Evolutionary conservation across 208 protist genomes (phyloP).

Genomic region (Trypanosomatidae sp.): DNA sequence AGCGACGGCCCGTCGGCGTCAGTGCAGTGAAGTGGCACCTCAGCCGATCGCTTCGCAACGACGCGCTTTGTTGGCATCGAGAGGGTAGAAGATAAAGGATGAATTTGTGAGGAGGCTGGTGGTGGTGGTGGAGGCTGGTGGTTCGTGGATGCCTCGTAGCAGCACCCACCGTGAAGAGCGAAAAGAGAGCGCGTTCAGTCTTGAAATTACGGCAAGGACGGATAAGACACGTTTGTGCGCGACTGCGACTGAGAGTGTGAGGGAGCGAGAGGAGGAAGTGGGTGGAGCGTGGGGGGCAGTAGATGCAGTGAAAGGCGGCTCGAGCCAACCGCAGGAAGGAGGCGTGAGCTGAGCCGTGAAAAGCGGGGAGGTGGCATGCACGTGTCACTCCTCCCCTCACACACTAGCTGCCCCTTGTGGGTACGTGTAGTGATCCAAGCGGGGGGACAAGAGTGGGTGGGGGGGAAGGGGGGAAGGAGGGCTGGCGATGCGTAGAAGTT

Average conservation of each 20-base stretch:
- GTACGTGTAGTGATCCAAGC: neutral
- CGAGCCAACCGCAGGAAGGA: neutral
- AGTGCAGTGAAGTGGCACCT: slow-evolving; percentile 2
- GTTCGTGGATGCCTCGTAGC: neutral
- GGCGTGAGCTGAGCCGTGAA: neutral
- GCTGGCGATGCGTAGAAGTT: neutral
- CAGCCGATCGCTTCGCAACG: slow-evolving; percentile 13
- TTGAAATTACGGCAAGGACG: neutral
- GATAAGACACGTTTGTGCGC: neutral
- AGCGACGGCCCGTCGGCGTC: neutral
- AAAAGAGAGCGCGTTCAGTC: neutral
- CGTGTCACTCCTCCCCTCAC: neutral
- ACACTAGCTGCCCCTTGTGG: neutral
- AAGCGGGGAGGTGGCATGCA: neutral
- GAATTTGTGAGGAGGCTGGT: neutral
- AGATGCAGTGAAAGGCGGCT: neutral
- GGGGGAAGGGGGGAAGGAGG: neutral
- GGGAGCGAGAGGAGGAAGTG: neutral
- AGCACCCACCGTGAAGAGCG: neutral
- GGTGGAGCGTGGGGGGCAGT: neutral
- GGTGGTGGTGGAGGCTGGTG: neutral
- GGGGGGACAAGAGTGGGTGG: neutral
- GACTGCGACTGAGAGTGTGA: neutral
- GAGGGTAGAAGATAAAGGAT: neutral
- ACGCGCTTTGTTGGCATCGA: slow-evolving; percentile 22